Base-by-base conservation (phyloP, 2,329 filamentous ascomycete species). In the Xylariales sp. region DNA sequence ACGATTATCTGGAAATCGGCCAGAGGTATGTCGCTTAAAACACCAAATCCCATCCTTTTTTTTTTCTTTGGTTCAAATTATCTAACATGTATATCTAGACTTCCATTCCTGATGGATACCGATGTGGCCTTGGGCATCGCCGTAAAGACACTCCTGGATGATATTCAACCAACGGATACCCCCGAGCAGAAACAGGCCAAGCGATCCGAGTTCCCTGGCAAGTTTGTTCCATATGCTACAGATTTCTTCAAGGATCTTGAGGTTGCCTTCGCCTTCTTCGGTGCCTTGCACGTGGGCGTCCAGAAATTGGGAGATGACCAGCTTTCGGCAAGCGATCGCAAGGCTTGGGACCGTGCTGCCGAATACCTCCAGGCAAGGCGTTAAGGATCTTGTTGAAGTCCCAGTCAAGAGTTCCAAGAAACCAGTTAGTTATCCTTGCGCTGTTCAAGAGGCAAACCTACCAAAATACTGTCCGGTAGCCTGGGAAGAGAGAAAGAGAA, bases 91-190 rank as follows among this genome's bases (percentile, higher is more conserved):
- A 4, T 12, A 18, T 13, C 40, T 39, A 80, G 75, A 38, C 65
- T 89, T 4, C 85, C 85, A 7, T 86, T 89, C 56, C 63, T 78
- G 15, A 67, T 72, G 14, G 81, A 87, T 46, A 81, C 83, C 10
- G 84, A 90, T 52, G 83, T 87, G 33, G 83, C 80, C 11, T 72
- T 93, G 23, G 85, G 83, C 19, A 86, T 93, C 44, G 85, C 86
- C 1, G 79, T 89, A 28, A 87, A 88, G 61, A 88, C 84, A 7
- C 87, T 87, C 55, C 73, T 88, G 16, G 84, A 88, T 48, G 85
- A 89, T 41, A 68, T 89, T 33, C 74, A 78, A 35, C 70, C 73
- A 15, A 63, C 68, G 7, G 74, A 85, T 43, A 69, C 74, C 8
- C 61, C 61, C 4, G 69, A 74, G 37, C 54, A 62, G 38, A 67